Percentiles rank a stretch among this genome's conserved stretches.
These are phyloP conservation scores for Apocynum venetum DNA, from an alignment of 257 asterid genomes.

Conservation along the genomic window DNA sequence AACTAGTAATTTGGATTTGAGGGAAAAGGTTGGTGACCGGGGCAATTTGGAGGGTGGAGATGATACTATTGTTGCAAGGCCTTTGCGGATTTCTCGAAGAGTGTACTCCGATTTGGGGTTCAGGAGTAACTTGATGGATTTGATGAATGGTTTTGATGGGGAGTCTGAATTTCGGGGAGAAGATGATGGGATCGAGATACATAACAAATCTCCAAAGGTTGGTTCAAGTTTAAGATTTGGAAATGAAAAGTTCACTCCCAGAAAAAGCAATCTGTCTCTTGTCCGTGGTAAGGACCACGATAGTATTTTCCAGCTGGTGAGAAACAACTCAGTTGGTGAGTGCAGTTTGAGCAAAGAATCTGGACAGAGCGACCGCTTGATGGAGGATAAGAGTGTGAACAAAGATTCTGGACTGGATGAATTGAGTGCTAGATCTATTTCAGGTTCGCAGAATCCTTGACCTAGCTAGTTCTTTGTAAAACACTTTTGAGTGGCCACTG, in stretches of 20 bases:
- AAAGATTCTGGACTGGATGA: conserved; percentile 21
- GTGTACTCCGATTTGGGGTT: conserved; percentile 48
- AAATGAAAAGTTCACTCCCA: conserved; percentile 31
- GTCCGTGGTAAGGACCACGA: conserved; percentile 31
- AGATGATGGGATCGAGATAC: conserved; percentile 18
- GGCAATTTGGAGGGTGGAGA: conserved; percentile 22
- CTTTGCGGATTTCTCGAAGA: conserved; percentile 40
- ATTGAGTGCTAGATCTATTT: conserved; percentile 18
- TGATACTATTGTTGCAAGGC: conserved; percentile 26
- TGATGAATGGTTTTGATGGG: conserved; percentile 47
- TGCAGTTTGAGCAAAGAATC: conserved; percentile 18
- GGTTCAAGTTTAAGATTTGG: conserved; percentile 51
- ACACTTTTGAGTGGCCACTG: not conserved
- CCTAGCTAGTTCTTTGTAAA: conserved; percentile 14
- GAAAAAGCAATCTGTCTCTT: conserved; percentile 24
- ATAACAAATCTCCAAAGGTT: conserved; percentile 22
- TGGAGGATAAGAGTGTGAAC: not conserved
- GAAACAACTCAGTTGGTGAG: conserved; percentile 31
- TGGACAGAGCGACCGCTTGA: not conserved
- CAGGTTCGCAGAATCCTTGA: conserved; percentile 26
- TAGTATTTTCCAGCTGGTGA: conserved; percentile 20
- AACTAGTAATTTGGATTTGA: conserved; percentile 8
- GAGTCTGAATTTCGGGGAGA: conserved; percentile 22
- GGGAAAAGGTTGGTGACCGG: conserved; percentile 22
- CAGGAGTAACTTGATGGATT: conserved; percentile 59